These are phyloP conservation scores for Candida nanaspora DNA, from an alignment of 805 yeast genomes.

Conservation along the genomic window DNA sequence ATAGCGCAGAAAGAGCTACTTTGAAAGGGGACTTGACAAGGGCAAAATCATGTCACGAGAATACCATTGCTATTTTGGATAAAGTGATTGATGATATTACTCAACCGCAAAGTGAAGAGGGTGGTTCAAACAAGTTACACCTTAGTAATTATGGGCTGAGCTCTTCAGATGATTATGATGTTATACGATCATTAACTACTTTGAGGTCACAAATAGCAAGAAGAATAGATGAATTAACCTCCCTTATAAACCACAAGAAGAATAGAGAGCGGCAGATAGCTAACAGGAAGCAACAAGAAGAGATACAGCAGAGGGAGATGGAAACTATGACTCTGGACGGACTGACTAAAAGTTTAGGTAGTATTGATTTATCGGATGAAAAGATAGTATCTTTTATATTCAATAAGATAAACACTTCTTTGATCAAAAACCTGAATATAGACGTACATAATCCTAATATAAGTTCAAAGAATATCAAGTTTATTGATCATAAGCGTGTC, in stretches of 20 bases:
- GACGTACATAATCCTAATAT: constrained; percentile 9
- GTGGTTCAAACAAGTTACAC: too few species aligned
- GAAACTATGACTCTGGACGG: not conserved
- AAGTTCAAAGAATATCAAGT: constrained; percentile 13
- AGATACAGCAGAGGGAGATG: constrained; percentile 3
- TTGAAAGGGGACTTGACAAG: constrained; percentile 32
- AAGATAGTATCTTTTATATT: constrained; percentile 1
- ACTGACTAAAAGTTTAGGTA: not conserved
- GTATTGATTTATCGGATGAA: not conserved
- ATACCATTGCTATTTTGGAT: constrained; percentile 28
- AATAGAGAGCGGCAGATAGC: constrained; percentile 8
- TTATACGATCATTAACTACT: constrained; percentile 14
- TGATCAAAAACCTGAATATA: constrained; percentile 19
- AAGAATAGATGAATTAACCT: constrained; percentile 16
- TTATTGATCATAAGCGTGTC: constrained; percentile 19
- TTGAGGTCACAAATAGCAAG: constrained; percentile 15
- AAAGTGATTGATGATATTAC: constrained; percentile 9
- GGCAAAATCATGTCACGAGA: constrained; percentile 32
- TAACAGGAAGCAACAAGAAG: constrained; percentile 4
- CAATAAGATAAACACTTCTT: constrained; percentile 11
- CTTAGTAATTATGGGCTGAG: too few species aligned
- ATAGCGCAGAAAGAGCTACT: constrained; percentile 44
- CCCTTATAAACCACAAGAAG: not conserved
- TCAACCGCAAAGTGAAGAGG: not conserved
- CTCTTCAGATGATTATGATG: constrained; percentile 12